A percentile compares a stretch with the other conserved stretches of the same genome.
Conservation (phyloP, 306 rosid genomes). For the Fragaria iinumae region DNA sequence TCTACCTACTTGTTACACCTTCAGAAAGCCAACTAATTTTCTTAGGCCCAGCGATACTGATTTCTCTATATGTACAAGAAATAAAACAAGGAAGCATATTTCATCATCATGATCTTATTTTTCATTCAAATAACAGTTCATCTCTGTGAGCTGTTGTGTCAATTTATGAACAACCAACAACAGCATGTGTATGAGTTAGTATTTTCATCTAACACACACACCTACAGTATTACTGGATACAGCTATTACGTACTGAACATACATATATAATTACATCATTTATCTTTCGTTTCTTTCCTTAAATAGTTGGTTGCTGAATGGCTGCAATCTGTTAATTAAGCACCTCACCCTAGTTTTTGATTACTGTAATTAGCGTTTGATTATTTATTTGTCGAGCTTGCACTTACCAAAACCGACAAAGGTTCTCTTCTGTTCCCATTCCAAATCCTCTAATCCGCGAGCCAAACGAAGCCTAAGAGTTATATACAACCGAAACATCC, state of each 20-base stretch:
- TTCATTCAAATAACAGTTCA: background rate
- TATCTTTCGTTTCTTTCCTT: background rate
- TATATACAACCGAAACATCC: background rate
- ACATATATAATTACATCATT: too few relatives aligned
- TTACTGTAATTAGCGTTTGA: background rate
- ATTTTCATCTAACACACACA: background rate
- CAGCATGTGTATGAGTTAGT: background rate
- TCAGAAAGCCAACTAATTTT: background rate
- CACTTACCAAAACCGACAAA: background rate
- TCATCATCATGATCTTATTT: background rate
- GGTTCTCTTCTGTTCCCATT: background rate
- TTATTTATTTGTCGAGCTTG: background rate
- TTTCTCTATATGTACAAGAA: background rate
- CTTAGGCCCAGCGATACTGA: background rate
- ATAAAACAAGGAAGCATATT: conserved; percentile 3
- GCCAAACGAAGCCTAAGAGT: background rate
- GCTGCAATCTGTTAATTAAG: too few relatives aligned
- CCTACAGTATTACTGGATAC: too few relatives aligned
- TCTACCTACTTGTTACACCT: conserved; percentile 26
- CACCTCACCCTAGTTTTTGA: background rate
- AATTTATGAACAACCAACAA: background rate
- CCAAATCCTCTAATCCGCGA: background rate
- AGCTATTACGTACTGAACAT: too few relatives aligned
- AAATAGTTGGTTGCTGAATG: too few relatives aligned
- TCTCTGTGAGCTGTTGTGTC: background rate